Conservation (phyloP, 2,329 filamentous ascomycete genomes). For the Fusarium globosum region DNA sequence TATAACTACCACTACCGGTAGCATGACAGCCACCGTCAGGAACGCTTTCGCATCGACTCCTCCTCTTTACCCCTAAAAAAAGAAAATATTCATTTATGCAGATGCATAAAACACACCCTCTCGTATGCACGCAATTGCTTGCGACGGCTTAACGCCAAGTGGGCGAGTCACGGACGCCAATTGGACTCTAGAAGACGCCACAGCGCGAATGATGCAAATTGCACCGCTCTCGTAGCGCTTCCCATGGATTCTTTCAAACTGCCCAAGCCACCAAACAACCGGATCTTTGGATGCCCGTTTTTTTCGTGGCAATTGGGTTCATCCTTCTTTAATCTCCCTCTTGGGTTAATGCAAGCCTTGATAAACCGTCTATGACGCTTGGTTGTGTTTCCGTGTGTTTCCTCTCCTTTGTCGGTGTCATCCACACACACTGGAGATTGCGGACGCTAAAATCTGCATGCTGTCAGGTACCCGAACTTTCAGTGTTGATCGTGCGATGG, state of each 20-base stretch:
- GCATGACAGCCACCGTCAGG: background rate
- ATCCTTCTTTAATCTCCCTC: conserved; percentile 33
- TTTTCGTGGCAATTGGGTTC: conserved; percentile 30
- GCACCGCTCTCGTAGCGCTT: conserved; percentile 1
- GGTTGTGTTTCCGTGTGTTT: conserved; percentile 4
- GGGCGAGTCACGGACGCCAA: background rate
- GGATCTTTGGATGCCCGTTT: conserved; percentile 21
- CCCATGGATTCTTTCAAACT: background rate
- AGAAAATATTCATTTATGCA: conserved; percentile 4
- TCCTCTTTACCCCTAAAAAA: conserved; percentile 2
- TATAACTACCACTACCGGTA: background rate
- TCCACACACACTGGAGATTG: background rate
- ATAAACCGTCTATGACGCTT: conserved; percentile 18
- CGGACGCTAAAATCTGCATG: conserved; percentile 23
- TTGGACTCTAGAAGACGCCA: conserved; percentile 26
- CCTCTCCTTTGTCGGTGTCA: background rate
- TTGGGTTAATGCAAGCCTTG: conserved; percentile 14
- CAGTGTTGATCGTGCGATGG: background rate
- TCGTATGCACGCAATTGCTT: background rate
- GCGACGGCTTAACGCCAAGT: conserved; percentile 15
- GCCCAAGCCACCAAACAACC: background rate
- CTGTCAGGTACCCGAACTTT: conserved; percentile 33
- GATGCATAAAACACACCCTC: conserved; percentile 12
- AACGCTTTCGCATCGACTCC: background rate
- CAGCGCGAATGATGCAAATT: conserved; percentile 29